A percentile compares a stretch with the other conserved stretches of the same genome.
Evolutionary conservation across 2,329 filamentous ascomycete species (phyloP).

Genomic region (Fusarium liriodendri): DNA sequence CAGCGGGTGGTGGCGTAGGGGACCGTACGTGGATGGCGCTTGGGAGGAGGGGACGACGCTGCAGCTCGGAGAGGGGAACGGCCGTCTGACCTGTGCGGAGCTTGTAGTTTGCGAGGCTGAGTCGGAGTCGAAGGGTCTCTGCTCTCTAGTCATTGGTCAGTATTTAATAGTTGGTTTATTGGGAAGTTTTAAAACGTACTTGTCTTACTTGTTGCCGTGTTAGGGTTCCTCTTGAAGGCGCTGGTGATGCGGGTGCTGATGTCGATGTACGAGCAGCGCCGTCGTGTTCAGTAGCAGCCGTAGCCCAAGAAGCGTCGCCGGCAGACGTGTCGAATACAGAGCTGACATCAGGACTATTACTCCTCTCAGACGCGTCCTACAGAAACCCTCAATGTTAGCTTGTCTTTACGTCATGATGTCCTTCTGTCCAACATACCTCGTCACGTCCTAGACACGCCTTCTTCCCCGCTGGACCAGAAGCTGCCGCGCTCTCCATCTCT

Average conservation of each 20-base stretch:
- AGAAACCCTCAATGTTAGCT: neutral
- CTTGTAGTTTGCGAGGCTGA: constrained; percentile 80
- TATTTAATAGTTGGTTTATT: neutral
- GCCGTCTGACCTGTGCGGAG: constrained; percentile 77
- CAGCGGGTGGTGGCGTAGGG: constrained; percentile 16
- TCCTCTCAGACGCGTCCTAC: constrained; percentile 45
- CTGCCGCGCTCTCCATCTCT: constrained; percentile 36
- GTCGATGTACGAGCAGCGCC: constrained; percentile 12
- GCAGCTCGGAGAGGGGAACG: constrained; percentile 71
- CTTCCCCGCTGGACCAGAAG: constrained; percentile 42
- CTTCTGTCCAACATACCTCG: constrained; percentile 37
- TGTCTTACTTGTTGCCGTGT: constrained; percentile 66
- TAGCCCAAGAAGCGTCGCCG: constrained; percentile 61
- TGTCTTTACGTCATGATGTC: neutral
- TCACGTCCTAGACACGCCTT: constrained; percentile 49
- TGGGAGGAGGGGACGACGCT: constrained; percentile 50
- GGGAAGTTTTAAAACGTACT: constrained; percentile 49
- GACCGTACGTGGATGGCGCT: constrained; percentile 42
- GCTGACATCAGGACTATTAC: constrained; percentile 55
- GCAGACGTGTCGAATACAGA: constrained; percentile 63
- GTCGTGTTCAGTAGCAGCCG: constrained; percentile 63
- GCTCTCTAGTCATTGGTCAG: constrained; percentile 61
- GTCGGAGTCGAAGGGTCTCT: constrained; percentile 74
- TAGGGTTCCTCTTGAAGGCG: constrained; percentile 42
- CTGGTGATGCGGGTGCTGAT: constrained; percentile 10